These are phyloP conservation scores for Neckera pumila DNA, from an alignment of 225 moss, liverwort and hornwort genomes.

Conservation along the genomic window DNA sequence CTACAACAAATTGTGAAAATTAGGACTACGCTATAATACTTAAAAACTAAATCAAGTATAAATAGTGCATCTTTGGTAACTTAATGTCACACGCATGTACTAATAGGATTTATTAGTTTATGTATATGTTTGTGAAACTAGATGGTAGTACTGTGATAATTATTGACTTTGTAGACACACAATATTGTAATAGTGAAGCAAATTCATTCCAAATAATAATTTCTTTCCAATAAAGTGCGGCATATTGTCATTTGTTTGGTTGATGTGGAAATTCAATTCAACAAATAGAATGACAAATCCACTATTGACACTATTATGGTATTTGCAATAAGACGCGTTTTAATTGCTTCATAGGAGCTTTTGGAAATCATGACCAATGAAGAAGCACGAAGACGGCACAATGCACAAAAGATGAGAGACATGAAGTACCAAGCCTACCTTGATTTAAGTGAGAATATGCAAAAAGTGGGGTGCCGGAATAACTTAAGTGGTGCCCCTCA, in stretches of 20 bases:
- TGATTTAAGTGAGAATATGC: background rate
- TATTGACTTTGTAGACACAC: background rate
- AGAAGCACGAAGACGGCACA: background rate
- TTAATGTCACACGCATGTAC: background rate
- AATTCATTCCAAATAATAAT: fast-evolving
- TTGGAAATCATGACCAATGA: background rate
- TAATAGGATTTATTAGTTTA: background rate
- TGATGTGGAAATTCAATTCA: background rate
- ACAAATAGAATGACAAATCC: background rate
- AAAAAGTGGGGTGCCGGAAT: background rate
- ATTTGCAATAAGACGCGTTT: fast-evolving
- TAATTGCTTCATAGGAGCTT: background rate
- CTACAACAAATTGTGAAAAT: background rate
- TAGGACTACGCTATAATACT: no score
- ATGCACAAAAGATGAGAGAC: slow-evolving; percentile 10
- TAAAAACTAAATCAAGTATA: background rate
- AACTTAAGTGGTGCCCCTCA: slow-evolving; percentile 17
- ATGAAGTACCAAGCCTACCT: slow-evolving; percentile 11
- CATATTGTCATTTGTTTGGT: background rate
- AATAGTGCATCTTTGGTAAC: background rate
- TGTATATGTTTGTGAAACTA: background rate
- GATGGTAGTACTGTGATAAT: background rate
- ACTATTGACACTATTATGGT: no score
- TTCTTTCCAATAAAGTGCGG: fast-evolving
- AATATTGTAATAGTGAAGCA: background rate